These are phyloP conservation scores for Boletellus ananas DNA, from an alignment of 768 basidiomycete species.

Conservation along the genomic window DNA sequence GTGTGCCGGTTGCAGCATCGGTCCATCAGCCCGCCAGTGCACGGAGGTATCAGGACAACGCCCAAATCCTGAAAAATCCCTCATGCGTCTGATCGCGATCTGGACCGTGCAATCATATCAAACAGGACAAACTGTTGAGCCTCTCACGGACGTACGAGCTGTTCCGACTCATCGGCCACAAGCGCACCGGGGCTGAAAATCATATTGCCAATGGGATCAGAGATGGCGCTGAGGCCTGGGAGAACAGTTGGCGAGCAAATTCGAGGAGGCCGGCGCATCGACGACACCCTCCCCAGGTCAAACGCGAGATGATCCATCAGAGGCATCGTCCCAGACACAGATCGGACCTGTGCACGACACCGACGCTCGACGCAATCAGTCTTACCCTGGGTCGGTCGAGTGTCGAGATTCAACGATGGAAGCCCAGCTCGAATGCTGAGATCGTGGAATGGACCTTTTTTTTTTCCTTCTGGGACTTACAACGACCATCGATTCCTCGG, in stretches of 20 bases:
- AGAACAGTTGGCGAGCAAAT: slow-evolving; percentile 4
- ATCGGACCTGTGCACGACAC: slow-evolving; percentile 5
- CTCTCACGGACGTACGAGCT: slow-evolving; percentile 27
- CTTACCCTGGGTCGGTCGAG: slow-evolving; percentile 7
- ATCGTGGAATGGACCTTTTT: slow-evolving; percentile 10
- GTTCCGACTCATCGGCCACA: slow-evolving; percentile 16
- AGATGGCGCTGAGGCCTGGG: slow-evolving; percentile 17
- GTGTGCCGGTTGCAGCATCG: slow-evolving; percentile 14
- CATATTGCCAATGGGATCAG: slow-evolving; percentile 21
- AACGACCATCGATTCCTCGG: slow-evolving; percentile 23
- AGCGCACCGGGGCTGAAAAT: slow-evolving; percentile 18
- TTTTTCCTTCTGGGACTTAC: slow-evolving; percentile 3
- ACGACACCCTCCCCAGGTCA: background rate
- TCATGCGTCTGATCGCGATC: slow-evolving; percentile 21
- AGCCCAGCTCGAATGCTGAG: slow-evolving; percentile 4
- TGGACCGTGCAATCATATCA: slow-evolving; percentile 22
- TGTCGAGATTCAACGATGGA: slow-evolving; percentile 6
- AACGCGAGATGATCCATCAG: background rate
- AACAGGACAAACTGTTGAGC: slow-evolving; percentile 1
- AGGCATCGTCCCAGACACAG: background rate
- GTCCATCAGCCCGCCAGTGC: slow-evolving; percentile 7
- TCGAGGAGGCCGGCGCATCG: background rate
- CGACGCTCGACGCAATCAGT: slow-evolving; percentile 14
- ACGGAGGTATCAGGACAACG: slow-evolving; percentile 16
- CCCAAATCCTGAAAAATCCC: slow-evolving; percentile 22